phyloP scores from a whole-genome alignment of 2,329 filamentous ascomycete species.

The Fusarium sp. region DNA sequence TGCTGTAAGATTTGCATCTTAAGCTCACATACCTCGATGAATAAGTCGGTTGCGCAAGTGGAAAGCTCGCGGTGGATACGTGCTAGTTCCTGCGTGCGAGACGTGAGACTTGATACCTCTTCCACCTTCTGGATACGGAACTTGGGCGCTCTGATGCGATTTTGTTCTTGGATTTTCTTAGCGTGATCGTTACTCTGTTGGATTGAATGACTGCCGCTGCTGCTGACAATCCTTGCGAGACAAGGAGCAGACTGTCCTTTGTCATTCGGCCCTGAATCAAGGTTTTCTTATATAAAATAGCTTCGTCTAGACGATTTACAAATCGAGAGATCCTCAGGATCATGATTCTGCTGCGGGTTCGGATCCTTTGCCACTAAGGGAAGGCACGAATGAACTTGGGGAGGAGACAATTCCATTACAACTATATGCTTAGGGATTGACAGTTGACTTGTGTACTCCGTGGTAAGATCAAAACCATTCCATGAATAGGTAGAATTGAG shows the following conservation, averaged over 20 bases:
- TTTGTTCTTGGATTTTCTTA: background rate
- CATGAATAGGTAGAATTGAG: background rate
- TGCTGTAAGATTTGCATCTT: background rate
- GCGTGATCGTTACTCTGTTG: background rate
- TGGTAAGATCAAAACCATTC: background rate
- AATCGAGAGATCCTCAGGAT: background rate
- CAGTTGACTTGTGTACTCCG: background rate
- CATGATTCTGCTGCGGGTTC: background rate
- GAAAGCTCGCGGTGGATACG: background rate
- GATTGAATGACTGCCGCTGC: background rate
- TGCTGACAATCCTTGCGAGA: background rate
- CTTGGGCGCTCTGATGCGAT: background rate
- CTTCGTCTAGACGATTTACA: background rate
- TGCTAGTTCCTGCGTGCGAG: background rate
- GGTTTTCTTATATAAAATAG: background rate
- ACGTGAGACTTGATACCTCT: background rate
- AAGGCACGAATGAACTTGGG: background rate
- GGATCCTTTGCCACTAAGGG: background rate
- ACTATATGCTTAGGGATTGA: background rate
- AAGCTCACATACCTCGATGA: background rate
- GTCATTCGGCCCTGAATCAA: background rate
- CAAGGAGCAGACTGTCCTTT: background rate
- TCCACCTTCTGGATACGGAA: background rate
- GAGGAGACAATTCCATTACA: background rate
- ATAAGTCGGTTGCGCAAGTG: background rate